Evolutionary conservation across 2,329 filamentous ascomycete genomes (phyloP).

Genomic region (Xylariaceae sp.): DNA sequence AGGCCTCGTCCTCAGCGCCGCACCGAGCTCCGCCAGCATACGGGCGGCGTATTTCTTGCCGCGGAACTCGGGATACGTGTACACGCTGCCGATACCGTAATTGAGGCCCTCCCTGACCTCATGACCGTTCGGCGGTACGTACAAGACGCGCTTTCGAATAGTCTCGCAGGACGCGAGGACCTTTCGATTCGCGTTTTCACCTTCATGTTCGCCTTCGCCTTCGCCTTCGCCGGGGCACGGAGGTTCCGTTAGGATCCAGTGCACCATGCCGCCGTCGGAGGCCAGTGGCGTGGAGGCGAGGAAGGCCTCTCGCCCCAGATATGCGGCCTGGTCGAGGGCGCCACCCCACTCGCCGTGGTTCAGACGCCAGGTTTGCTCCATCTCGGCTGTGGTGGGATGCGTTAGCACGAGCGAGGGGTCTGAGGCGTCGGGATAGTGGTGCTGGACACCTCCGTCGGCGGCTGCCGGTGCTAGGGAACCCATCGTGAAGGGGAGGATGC

Average conservation of each 20-base stretch:
- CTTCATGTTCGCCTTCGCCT: no score
- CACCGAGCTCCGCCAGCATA: slow-evolving; percentile 64
- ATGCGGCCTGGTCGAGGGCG: slow-evolving; percentile 48
- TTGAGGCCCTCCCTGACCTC: slow-evolving; percentile 51
- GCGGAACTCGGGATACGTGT: slow-evolving; percentile 60
- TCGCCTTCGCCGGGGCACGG: slow-evolving; percentile 21
- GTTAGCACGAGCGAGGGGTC: slow-evolving; percentile 43
- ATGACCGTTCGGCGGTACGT: slow-evolving; percentile 24
- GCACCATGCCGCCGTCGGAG: slow-evolving; percentile 51
- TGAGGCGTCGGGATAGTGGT: slow-evolving; percentile 32
- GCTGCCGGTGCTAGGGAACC: slow-evolving; percentile 24
- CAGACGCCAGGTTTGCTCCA: slow-evolving; percentile 47
- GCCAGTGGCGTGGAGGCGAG: slow-evolving; percentile 54
- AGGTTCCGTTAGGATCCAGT: slow-evolving; percentile 55
- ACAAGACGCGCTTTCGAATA: slow-evolving; percentile 52
- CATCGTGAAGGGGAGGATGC: slow-evolving; percentile 25
- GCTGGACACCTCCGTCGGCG: background rate
- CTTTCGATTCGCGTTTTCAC: slow-evolving; percentile 33
- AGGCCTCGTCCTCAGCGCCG: slow-evolving; percentile 36
- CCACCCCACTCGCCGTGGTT: slow-evolving; percentile 55
- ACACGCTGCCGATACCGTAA: slow-evolving; percentile 78
- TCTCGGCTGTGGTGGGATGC: slow-evolving; percentile 53
- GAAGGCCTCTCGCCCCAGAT: slow-evolving; percentile 54
- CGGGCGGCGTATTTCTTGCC: slow-evolving; percentile 70
- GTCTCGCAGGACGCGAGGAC: slow-evolving; percentile 61